Conservation (phyloP, 1,284 basidiomycete species). For the Malassezia arunalokei region DNA sequence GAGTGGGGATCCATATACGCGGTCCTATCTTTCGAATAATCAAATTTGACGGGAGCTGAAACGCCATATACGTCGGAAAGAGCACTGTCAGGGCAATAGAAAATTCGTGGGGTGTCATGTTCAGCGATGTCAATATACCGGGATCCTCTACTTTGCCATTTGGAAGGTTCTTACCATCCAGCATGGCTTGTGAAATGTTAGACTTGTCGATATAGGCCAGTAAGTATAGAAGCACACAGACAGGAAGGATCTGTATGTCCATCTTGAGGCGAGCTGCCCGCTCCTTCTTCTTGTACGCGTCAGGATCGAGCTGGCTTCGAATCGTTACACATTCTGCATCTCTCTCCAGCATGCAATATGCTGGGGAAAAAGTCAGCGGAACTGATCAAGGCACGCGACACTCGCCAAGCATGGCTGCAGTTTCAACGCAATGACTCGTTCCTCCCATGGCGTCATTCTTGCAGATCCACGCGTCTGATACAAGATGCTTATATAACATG, state of each 20-base stretch:
- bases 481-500: no score
- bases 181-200: constrained; percentile 30
- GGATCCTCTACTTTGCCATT: constrained; percentile 4
- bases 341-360: no score
- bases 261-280: constrained; percentile 23
- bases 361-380: no score
- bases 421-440: no score
- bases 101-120: constrained; percentile 5
- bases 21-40: constrained; percentile 32
- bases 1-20: constrained; percentile 29
- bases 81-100: constrained; percentile 21
- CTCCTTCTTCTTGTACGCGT: constrained; percentile 18
- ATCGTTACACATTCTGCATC: not conserved
- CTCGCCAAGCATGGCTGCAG: no score
- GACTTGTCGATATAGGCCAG: constrained; percentile 28
- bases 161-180: constrained; percentile 14
- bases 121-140: not conserved
- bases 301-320: not conserved
- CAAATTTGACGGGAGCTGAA: constrained; percentile 36
- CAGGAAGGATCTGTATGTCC: constrained; percentile 30
- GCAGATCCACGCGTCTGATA: no score
- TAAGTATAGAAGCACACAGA: constrained; percentile 27
- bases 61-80: constrained; percentile 40
- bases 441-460: no score
- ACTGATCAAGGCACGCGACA: no score